Percentiles rank a stretch among this genome's conserved stretches.
These are phyloP conservation scores for Trichothecium sympodiale DNA, from an alignment of 2,329 filamentous ascomycete species.

Conservation along the genomic window DNA sequence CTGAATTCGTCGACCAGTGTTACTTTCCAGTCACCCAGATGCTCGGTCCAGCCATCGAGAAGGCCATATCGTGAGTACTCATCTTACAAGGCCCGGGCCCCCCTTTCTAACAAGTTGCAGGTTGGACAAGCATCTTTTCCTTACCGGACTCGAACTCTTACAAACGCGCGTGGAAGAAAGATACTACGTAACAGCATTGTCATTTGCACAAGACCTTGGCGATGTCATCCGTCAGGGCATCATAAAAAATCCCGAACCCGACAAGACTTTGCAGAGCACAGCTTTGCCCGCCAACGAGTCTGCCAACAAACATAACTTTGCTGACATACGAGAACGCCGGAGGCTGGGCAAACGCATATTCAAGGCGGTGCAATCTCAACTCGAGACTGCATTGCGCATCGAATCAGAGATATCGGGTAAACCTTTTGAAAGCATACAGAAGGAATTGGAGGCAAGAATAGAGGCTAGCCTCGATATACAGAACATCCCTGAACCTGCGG, in stretches of 20 bases:
- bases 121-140: conserved; percentile 54
- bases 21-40: conserved; percentile 82
- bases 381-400: conserved; percentile 65
- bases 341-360: conserved; percentile 83
- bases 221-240: conserved; percentile 42
- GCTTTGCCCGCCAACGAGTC: conserved; percentile 32
- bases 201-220: conserved; percentile 46
- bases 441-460: conserved; percentile 63
- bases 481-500: conserved; percentile 20
- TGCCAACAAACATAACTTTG: conserved; percentile 38
- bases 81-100: background rate
- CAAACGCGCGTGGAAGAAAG: conserved; percentile 41
- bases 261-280: conserved; percentile 14
- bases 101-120: conserved; percentile 27
- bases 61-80: conserved; percentile 63
- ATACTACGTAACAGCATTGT: conserved; percentile 45
- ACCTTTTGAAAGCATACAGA: conserved; percentile 56
- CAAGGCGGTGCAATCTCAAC: conserved; percentile 65
- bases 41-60: conserved; percentile 67
- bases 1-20: conserved; percentile 71
- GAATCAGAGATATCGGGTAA: conserved; percentile 73
- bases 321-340: conserved; percentile 69
- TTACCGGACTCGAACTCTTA: conserved; percentile 36
- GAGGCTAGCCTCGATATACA: conserved; percentile 52
- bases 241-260: conserved; percentile 25